phyloP scores from a whole-genome alignment of 495 filamentous ascomycete genomes.

The Aspergillus diversus region DNA sequence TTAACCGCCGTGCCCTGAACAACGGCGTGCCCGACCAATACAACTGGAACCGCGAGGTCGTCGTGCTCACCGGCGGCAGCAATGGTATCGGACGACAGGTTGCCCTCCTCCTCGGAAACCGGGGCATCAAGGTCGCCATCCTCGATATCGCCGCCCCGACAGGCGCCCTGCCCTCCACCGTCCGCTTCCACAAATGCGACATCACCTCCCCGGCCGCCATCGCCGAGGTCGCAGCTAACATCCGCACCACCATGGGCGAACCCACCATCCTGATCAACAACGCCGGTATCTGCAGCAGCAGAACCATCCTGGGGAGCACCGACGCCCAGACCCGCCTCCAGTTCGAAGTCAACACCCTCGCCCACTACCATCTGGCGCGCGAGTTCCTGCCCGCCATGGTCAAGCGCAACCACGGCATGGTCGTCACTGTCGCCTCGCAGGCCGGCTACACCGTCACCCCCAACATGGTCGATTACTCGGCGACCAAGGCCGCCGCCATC shows the following conservation, averaged over 20 bases:
- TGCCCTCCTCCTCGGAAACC: conserved; percentile 61
- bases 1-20: conserved; percentile 59
- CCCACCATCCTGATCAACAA: conserved; percentile 80
- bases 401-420: conserved; percentile 67
- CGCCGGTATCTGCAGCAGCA: conserved; percentile 66
- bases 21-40: conserved; percentile 64
- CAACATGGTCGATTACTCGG: conserved; percentile 69
- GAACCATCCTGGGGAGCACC: conserved; percentile 59
- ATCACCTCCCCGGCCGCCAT: conserved; percentile 58
- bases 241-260: conserved; percentile 59
- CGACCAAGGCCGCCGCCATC: conserved; percentile 67
- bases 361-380: conserved; percentile 66
- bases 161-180: conserved; percentile 54
- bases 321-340: conserved; percentile 62
- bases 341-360: conserved; percentile 73
- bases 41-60: conserved; percentile 70
- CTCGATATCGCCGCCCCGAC: conserved; percentile 68
- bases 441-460: conserved; percentile 63
- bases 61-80: conserved; percentile 72
- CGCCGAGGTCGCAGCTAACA: conserved; percentile 45
- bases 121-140: conserved; percentile 64
- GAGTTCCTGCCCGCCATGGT: conserved; percentile 73
- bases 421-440: conserved; percentile 71
- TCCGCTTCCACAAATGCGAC: conserved; percentile 67
- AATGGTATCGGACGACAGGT: conserved; percentile 68